Conservation (phyloP, 1,139 yeast species). For the Geotrichum australiense region DNA sequence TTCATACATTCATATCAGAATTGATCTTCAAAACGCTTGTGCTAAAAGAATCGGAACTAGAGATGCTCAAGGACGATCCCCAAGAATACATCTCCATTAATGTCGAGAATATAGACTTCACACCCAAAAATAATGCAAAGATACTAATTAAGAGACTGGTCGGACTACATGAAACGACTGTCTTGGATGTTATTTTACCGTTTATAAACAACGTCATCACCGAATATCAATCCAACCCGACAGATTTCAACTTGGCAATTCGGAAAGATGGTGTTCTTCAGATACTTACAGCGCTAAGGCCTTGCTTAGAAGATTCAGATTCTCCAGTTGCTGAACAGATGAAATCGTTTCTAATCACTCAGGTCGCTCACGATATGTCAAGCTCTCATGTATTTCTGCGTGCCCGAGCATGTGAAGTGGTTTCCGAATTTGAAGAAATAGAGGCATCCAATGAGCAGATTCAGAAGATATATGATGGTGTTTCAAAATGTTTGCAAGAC, state of each 20-base stretch:
- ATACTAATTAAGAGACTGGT: conserved; percentile 67
- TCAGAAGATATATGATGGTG: conserved; percentile 55
- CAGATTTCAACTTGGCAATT: conserved; percentile 53
- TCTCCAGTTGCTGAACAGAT: conserved; percentile 60
- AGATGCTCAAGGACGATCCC: conserved; percentile 80
- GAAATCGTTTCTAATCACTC: conserved; percentile 57
- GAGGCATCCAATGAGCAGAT: conserved; percentile 35
- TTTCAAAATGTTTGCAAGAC: conserved; percentile 51
- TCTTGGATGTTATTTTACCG: conserved; percentile 57
- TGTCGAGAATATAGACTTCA: conserved; percentile 62
- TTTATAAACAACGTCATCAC: conserved; percentile 55
- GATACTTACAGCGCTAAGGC: conserved; percentile 65
- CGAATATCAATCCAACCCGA: conserved; percentile 36
- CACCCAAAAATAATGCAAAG: conserved; percentile 76
- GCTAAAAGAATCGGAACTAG: conserved; percentile 63
- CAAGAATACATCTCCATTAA: conserved; percentile 79
- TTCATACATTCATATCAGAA: conserved; percentile 58
- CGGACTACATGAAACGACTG: conserved; percentile 54
- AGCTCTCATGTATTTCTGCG: conserved; percentile 68
- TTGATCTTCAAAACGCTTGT: conserved; percentile 72
- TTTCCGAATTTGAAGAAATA: conserved; percentile 48
- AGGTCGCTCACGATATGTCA: conserved; percentile 64
- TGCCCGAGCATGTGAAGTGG: conserved; percentile 77
- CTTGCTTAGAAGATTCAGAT: conserved; percentile 45
- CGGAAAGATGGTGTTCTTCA: conserved; percentile 76